phyloP scores from a whole-genome alignment of 106 monocot genomes.

The Dendrobium catenatum region DNA sequence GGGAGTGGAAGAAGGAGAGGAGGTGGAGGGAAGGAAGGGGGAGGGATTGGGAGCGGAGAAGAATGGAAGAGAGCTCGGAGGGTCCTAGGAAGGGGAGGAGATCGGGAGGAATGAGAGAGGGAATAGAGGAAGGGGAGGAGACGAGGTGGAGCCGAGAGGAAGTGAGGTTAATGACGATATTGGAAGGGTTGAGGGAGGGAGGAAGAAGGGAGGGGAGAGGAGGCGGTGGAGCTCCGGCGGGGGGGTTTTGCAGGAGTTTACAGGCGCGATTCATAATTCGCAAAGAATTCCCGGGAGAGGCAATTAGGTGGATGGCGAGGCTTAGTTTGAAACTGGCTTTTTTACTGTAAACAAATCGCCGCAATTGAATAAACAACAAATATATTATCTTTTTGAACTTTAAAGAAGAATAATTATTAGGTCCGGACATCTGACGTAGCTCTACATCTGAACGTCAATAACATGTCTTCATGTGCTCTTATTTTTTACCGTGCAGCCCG shows the following conservation, averaged over 20 bases:
- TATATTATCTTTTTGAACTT: too few relatives aligned
- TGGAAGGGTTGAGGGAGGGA: slow-evolving; percentile 11
- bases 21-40: slow-evolving; percentile 51
- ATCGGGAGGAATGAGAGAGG: slow-evolving; percentile 10
- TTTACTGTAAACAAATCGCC: too few relatives aligned
- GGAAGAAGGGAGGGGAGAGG: slow-evolving; percentile 16
- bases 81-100: slow-evolving; percentile 36
- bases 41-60: slow-evolving; percentile 39
- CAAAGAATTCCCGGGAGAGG: background rate
- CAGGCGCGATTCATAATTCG: background rate
- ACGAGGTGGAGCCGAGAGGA: slow-evolving; percentile 12
- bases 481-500: too few relatives aligned
- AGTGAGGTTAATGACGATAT: slow-evolving; percentile 10
- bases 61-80: slow-evolving; percentile 33
- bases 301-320: too few relatives aligned
- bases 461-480: too few relatives aligned
- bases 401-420: too few relatives aligned
- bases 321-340: too few relatives aligned
- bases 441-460: too few relatives aligned
- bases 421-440: too few relatives aligned
- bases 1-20: slow-evolving; percentile 28
- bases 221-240: background rate
- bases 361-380: too few relatives aligned
- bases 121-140: slow-evolving; percentile 11
- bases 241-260: background rate